Evolutionary conservation across 2,329 filamentous ascomycete species (phyloP).

Genomic region (Monilinia vaccinii-corymbosi): DNA sequence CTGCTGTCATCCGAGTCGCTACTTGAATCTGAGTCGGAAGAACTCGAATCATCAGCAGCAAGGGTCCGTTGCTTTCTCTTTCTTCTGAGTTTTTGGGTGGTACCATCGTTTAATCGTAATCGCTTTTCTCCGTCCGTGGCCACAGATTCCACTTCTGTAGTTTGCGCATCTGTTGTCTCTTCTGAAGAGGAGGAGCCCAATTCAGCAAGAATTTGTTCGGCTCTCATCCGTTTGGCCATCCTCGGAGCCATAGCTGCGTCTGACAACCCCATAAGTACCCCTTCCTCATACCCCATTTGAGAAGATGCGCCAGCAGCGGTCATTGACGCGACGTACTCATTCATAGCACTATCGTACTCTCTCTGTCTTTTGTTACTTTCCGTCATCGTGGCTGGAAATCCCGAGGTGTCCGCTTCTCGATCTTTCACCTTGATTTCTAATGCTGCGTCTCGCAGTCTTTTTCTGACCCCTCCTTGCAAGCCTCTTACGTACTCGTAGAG

Average conservation of each 20-base stretch:
- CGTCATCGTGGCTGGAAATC: slow-evolving; percentile 40
- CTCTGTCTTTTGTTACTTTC: slow-evolving; percentile 42
- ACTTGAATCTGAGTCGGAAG: slow-evolving; percentile 14
- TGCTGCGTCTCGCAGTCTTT: slow-evolving; percentile 58
- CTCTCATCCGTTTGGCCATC: slow-evolving; percentile 53
- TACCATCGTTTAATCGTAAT: slow-evolving; percentile 37
- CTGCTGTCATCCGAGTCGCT: slow-evolving; percentile 17
- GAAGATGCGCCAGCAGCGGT: slow-evolving; percentile 15
- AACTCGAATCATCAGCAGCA: slow-evolving; percentile 20
- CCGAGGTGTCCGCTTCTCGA: slow-evolving; percentile 38
- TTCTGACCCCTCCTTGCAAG: slow-evolving; percentile 65
- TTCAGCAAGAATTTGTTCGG: slow-evolving; percentile 48
- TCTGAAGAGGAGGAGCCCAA: slow-evolving; percentile 32
- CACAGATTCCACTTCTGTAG: slow-evolving; percentile 6
- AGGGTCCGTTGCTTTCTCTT: slow-evolving; percentile 38
- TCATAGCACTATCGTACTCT: slow-evolving; percentile 44
- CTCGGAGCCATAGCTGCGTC: slow-evolving; percentile 45
- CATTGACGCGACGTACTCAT: slow-evolving; percentile 26
- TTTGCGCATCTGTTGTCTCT: slow-evolving; percentile 12
- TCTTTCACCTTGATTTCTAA: slow-evolving; percentile 50
- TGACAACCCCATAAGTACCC: slow-evolving; percentile 29
- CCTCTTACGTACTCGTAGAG: slow-evolving; percentile 73
- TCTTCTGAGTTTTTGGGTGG: slow-evolving; percentile 36
- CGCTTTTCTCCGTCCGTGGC: slow-evolving; percentile 32
- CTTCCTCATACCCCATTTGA: slow-evolving; percentile 28